Evolutionary conservation across 1,284 basidiomycete species (phyloP).

Genomic region (Porodaedalea pini): DNA sequence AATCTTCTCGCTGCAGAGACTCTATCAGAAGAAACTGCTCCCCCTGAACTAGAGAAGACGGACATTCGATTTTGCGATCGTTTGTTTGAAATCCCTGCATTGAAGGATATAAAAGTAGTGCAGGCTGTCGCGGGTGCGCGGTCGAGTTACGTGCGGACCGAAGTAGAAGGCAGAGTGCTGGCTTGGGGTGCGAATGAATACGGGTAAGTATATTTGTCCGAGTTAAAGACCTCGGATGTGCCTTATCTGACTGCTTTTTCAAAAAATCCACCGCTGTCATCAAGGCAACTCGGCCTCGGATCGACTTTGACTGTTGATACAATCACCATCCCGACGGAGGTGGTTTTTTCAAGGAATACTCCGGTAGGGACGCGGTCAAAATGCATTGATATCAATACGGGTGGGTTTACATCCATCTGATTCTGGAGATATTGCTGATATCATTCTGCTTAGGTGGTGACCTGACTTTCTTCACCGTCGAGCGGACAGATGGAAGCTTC

Average conservation of each 20-base stretch:
- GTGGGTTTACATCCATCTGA: slow-evolving; percentile 34
- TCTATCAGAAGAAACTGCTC: slow-evolving; percentile 29
- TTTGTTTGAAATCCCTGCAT: slow-evolving; percentile 78
- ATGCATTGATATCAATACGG: slow-evolving; percentile 67
- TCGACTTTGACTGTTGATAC: slow-evolving; percentile 62
- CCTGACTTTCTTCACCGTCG: slow-evolving; percentile 75
- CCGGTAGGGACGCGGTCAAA: slow-evolving; percentile 51
- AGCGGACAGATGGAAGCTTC: slow-evolving; percentile 45
- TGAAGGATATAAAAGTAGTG: slow-evolving; percentile 59
- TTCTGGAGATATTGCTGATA: slow-evolving; percentile 16
- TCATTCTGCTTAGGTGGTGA: slow-evolving; percentile 54
- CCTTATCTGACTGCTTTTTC: not conserved
- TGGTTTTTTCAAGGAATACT: slow-evolving; percentile 64
- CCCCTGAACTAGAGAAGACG: slow-evolving; percentile 38
- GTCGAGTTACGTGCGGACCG: slow-evolving; percentile 71
- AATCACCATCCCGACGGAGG: slow-evolving; percentile 83
- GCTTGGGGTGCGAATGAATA: slow-evolving; percentile 87
- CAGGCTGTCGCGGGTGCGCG: slow-evolving; percentile 75
- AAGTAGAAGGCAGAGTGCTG: slow-evolving; percentile 69
- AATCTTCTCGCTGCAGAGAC: slow-evolving; percentile 28
- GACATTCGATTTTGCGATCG: slow-evolving; percentile 69
- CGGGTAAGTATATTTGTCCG: slow-evolving; percentile 46
- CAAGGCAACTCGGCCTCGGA: slow-evolving; percentile 82
- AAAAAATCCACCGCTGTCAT: not conserved
- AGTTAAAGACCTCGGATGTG: not conserved